These are phyloP conservation scores for Corrigiola litoralis DNA, from an alignment of 179 eudicot genomes.

Conservation along the genomic window DNA sequence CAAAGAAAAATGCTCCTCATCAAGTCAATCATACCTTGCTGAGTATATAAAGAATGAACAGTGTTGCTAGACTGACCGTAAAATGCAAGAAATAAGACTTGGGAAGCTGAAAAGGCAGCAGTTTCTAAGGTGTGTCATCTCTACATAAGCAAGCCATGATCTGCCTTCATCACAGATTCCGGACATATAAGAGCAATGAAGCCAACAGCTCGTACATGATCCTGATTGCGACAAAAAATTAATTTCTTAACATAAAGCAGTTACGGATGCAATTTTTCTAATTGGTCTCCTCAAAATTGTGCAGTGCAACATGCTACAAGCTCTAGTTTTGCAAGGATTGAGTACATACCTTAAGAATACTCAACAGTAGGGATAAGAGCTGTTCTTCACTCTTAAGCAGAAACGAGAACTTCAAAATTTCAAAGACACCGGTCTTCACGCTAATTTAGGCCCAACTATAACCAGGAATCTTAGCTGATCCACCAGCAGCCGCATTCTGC, in stretches of 20 bases:
- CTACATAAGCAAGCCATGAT: neutral
- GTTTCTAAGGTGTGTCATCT: neutral
- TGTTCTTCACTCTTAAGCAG: neutral
- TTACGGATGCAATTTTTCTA: no score
- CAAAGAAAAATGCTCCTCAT: no score
- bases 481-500: conserved; percentile 29
- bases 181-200: neutral
- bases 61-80: no score
- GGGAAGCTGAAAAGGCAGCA: no score
- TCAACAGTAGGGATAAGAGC: neutral
- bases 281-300: no score
- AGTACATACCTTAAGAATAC: neutral
- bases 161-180: neutral
- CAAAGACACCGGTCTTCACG: no score
- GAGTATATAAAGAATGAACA: no score
- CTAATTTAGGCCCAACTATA: conserved; percentile 53
- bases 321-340: neutral
- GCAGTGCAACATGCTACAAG: neutral
- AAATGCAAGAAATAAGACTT: no score
- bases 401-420: neutral
- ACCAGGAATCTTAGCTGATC: conserved; percentile 51
- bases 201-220: neutral
- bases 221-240: neutral
- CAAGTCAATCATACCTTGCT: no score
- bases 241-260: no score